Evolutionary conservation across 1,139 yeast species (phyloP), one percentile per base, ranked within the genome.

Genomic region (Magnusiomyces tetraspermus): DNA sequence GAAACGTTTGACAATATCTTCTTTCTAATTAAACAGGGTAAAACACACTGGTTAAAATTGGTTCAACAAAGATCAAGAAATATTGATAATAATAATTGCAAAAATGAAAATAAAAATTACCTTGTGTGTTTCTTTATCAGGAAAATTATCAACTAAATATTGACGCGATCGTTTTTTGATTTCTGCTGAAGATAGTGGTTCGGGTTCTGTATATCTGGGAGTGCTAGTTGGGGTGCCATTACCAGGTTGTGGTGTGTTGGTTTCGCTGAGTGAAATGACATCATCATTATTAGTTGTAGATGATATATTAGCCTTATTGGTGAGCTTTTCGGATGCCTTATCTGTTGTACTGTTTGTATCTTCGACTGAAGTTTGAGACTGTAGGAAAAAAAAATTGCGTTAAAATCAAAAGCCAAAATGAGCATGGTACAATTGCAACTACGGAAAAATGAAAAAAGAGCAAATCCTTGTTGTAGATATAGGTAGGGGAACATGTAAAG

Each of bases 1-100:
- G 73, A 88, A 88, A 56, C 98, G 73, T 61, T 77, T 82, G 30
- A 88, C 36, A 49, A 57, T 51, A 46, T 58, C 60, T 37, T 52
- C 58, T 26, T 49, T 45, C 54, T 62, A 59, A 46, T 58, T 46
- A 67, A 61, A 54, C 5, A 28, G 13, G 10, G 17, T 13, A 31
- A 19, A 3, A 43, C 19, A 24, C 11, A 24, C 22, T 6, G 21
- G 23, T n/a, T 24, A 44, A 17, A 11, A 4, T 5, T 11, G 11
- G n/a, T 31, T 13, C 8, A 44, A 45, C 3, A 3, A n/a, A 15
- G 28, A 37, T 11, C 28, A 31, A n/a, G n/a, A n/a, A n/a, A n/a
- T n/a, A n/a, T n/a, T n/a, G n/a, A n/a, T n/a, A n/a, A 17, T n/a
- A n/a, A n/a, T n/a, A n/a, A n/a, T n/a, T n/a, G n/a, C n/a, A n/a